Evolutionary conservation across 495 filamentous ascomycete genomes (phyloP).

Genomic region (Xylaria flabelliformis): DNA sequence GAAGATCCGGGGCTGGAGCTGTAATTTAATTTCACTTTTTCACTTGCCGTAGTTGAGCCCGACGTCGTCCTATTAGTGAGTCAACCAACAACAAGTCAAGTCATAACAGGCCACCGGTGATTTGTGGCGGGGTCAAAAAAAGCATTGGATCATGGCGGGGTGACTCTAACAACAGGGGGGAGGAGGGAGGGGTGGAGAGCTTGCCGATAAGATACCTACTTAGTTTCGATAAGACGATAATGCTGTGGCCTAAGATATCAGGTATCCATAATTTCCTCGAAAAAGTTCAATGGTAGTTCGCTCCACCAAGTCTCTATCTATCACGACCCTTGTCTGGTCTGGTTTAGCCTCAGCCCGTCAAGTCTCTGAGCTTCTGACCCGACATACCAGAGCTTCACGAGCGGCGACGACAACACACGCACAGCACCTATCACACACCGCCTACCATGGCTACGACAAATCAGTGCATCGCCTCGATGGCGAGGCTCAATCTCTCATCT

Average conservation of each 20-base stretch:
- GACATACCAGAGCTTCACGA: conserved; percentile 21
- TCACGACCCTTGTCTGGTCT: conserved; percentile 3
- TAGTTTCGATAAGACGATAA: conserved; percentile 20
- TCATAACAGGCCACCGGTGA: conserved; percentile 4
- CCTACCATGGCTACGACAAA: conserved; percentile 50
- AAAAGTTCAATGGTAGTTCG: conserved; percentile 6
- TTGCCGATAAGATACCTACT: conserved; percentile 15
- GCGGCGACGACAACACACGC: conserved; percentile 19
- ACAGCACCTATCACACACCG: background rate
- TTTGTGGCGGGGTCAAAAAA: conserved; percentile 33
- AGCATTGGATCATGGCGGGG: conserved; percentile 24
- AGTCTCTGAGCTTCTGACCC: conserved; percentile 26
- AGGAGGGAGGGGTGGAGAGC: background rate
- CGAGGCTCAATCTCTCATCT: conserved; percentile 54
- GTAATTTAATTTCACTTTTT: background rate
- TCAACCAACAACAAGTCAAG: conserved; percentile 23
- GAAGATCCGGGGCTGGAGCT: background rate
- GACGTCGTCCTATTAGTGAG: conserved; percentile 20
- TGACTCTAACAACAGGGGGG: background rate
- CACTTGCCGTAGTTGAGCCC: background rate
- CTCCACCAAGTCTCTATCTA: conserved; percentile 2
- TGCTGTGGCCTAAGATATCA: conserved; percentile 22
- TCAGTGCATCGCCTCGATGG: conserved; percentile 66
- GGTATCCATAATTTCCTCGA: conserved; percentile 21
- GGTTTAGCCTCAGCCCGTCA: conserved; percentile 12